Evolutionary conservation across 2,329 filamentous ascomycete species (phyloP), one percentile per base, ranked within the genome.

Genomic region (Onygenales sp.): DNA sequence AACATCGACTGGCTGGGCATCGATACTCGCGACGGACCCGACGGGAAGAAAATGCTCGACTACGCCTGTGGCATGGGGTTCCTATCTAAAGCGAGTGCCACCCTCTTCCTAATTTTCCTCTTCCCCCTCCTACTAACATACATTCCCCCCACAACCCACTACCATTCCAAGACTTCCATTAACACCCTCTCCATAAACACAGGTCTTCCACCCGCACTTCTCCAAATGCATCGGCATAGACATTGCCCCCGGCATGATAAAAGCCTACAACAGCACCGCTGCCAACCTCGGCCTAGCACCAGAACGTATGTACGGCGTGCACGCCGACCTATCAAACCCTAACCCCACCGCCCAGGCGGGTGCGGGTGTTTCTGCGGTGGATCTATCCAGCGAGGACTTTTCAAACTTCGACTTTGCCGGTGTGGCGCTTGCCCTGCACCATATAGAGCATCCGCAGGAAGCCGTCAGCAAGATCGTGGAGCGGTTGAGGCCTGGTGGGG

Each of bases 61-160:
- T 59, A 54, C 46, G 58, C 58, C 10, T 59, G 58, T 39, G 58
- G 58, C 17, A 51, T 58, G 27, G 58, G 57, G 7, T 54, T 57
- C 17, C 39, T 57, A 21, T 56, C 56, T 10, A 51, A 42, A 9
- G 57, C 58, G 55, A 49, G 52, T 36, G 13, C 42, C 42, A 36
- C 27, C 32, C 11, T 17, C 2, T 37, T 44, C 27, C 17, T 17
- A 17, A 17, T 17, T n/a, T n/a, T n/a, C 17, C 17, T 17, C 17
- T 2, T 17, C 32, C 11, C 13, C 1, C 27, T 44, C 27, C 42
- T 51, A 3, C 21, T 27, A 27, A 27, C 21, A 27, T 27, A 27
- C 21, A 27, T 5, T 4, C 3, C 21, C 17, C 17, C 17, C 17
- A 17, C 17, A 17, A 17, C 17, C 17, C 21, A 27, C 21, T 5